Conservation (phyloP, 768 basidiomycete species). For the Hydnomerulius pinastri region DNA sequence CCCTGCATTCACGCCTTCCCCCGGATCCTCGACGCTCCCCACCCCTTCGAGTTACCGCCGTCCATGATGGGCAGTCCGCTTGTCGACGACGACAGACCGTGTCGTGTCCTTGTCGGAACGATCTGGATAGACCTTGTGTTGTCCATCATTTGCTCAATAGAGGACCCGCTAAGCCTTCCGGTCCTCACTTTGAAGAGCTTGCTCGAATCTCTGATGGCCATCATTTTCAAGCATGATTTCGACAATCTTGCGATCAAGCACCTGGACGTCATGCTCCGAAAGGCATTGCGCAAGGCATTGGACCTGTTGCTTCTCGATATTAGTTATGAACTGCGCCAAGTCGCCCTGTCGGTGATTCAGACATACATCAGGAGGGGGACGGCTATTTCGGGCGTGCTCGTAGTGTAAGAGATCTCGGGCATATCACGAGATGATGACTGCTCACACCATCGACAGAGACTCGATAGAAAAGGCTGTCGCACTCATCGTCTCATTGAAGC, state of each 20-base stretch:
- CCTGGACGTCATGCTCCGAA: conserved; percentile 53
- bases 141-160: conserved; percentile 47
- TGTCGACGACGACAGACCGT: conserved; percentile 43
- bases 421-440: background rate
- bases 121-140: conserved; percentile 64
- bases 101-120: conserved; percentile 57
- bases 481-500: conserved; percentile 48
- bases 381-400: conserved; percentile 19
- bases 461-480: conserved; percentile 53
- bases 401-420: conserved; percentile 10
- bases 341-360: conserved; percentile 61
- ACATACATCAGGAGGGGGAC: conserved; percentile 65
- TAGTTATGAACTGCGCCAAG: conserved; percentile 67
- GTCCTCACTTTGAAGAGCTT: conserved; percentile 58
- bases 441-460: conserved; percentile 38
- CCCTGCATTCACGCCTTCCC: conserved; percentile 63
- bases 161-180: conserved; percentile 50
- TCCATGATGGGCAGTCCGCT: conserved; percentile 44
- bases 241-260: conserved; percentile 53
- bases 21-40: conserved; percentile 59
- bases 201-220: conserved; percentile 63
- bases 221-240: conserved; percentile 76
- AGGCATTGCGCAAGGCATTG: conserved; percentile 51
- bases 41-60: conserved; percentile 47
- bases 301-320: conserved; percentile 54